Evolutionary conservation across 768 basidiomycete species (phyloP), one percentile per base, ranked within the genome.

Genomic region (Strobilomyces confusus): DNA sequence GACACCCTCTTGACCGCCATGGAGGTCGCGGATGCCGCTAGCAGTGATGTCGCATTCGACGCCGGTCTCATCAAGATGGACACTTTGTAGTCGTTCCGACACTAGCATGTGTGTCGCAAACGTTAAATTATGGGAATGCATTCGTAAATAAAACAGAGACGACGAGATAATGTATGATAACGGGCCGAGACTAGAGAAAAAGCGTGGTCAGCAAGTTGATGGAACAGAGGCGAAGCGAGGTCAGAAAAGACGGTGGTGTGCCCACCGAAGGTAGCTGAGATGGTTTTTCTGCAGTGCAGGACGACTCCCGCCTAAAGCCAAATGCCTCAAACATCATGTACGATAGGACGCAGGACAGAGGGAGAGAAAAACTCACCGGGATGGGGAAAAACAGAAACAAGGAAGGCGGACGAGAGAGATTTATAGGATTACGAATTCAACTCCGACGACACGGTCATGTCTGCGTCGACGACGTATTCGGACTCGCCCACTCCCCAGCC

Each of bases 251-350:
- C 80, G 78, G 77, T 70, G 68, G 54, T 53, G 47, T 53, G 72
- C 69, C 69, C 75, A 77, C 81, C 81, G 85, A 87, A 90, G 88
- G 88, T 89, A 89, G 87, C 87, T 89, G 88, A 90, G 88, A 81
- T 87, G 77, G 68, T 61, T 82, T 65, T 85, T 90, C 87, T 87
- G 84, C 88, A 89, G 70, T 75, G 85, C 83, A 80, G 80, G 81
- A 72, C 63, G 23, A 20, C 57, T 56, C 77, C 80, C 74, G 81
- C 86, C 60, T 89, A 88, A 89, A 89, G 87, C 87, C 87, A 89
- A 89, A 89, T 89, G 87, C 87, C 87, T 89, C 87, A 88, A 87
- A 84, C 87, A 89, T 89, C 87, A 85, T 82, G 58, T 49, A 47
- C 9, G 26, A 54, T n/a, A 32, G 0, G 81, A 81, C 79, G 54